Evolutionary conservation across 306 rosid genomes (phyloP).

Genomic region (Sindora glabra): DNA sequence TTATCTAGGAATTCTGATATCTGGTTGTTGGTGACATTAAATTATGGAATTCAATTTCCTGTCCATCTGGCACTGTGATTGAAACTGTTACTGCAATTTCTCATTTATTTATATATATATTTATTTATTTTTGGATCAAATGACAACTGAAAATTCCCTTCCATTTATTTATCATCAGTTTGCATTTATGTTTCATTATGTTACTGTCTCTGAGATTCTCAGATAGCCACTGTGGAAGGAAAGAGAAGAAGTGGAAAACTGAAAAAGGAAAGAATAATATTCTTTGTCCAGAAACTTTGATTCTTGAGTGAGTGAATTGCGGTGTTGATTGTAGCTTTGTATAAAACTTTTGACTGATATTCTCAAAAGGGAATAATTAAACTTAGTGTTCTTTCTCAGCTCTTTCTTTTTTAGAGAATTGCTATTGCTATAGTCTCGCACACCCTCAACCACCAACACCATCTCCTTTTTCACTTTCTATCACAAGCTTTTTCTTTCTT

Average conservation of each 20-base stretch:
- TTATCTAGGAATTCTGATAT: neutral
- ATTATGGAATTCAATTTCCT: neutral
- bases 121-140: too few relatives aligned
- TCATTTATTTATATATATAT: too few relatives aligned
- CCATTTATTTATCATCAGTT: too few relatives aligned
- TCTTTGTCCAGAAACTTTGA: slow-evolving; percentile 19
- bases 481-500: slow-evolving; percentile 8
- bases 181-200: too few relatives aligned
- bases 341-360: slow-evolving; percentile 29
- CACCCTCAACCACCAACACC: neutral
- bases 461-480: neutral
- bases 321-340: slow-evolving; percentile 28
- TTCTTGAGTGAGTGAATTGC: slow-evolving; percentile 18
- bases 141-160: too few relatives aligned
- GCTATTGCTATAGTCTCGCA: slow-evolving; percentile 18
- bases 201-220: too few relatives aligned
- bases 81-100: slow-evolving; percentile 2
- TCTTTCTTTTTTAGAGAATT: slow-evolving; percentile 12
- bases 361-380: slow-evolving; percentile 24
- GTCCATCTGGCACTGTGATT: neutral
- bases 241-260: slow-evolving; percentile 16
- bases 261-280: slow-evolving; percentile 4
- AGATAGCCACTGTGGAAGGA: slow-evolving; percentile 19
- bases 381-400: slow-evolving; percentile 19
- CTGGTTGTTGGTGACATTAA: neutral